Percentiles rank a stretch among this genome's conserved stretches.
phyloP scores from a whole-genome alignment of 1,284 basidiomycete species.

The Phylloboletellus chloephorus region DNA sequence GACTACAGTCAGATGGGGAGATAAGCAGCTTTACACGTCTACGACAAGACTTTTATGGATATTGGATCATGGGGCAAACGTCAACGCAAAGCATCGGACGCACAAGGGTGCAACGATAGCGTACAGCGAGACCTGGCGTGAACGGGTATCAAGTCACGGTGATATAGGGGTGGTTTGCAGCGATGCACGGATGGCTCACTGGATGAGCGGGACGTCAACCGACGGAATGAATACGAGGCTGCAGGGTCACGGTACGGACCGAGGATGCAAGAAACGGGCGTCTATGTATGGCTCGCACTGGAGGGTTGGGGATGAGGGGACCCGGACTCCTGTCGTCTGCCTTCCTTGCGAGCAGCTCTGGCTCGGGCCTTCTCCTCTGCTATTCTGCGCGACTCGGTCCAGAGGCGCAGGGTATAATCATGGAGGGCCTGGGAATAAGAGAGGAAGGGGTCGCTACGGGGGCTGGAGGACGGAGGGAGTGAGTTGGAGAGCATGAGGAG shows the following conservation, averaged over 20 bases:
- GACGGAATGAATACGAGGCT: constrained; percentile 4
- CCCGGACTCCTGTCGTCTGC: constrained; percentile 22
- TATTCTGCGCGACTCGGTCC: constrained; percentile 58
- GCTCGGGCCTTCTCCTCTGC: constrained; percentile 48
- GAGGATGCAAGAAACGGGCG: constrained; percentile 3
- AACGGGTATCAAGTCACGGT: constrained; percentile 3
- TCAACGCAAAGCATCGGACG: constrained; percentile 9
- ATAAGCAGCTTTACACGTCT: constrained; percentile 10
- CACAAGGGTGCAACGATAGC: constrained; percentile 13
- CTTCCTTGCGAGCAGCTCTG: constrained; percentile 25
- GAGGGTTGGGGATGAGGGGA: constrained; percentile 4
- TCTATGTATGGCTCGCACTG: constrained; percentile 10
- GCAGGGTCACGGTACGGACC: constrained; percentile 18
- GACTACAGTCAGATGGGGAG: constrained; percentile 16
- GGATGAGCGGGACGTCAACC: constrained; percentile 13
- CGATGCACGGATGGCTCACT: constrained; percentile 19
- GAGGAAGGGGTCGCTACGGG: constrained; percentile 38
- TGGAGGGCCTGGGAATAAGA: constrained; percentile 60
- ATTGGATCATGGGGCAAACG: constrained; percentile 2
- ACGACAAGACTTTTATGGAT: constrained; percentile 8
- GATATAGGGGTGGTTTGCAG: constrained; percentile 12
- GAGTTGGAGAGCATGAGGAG: constrained; percentile 20
- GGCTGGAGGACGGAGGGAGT: constrained; percentile 5
- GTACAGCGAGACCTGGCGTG: constrained; percentile 2
- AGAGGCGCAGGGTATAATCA: constrained; percentile 61